These are phyloP conservation scores for Penicillium brevicompactum DNA, from an alignment of 2,329 filamentous ascomycete genomes.

Conservation along the genomic window DNA sequence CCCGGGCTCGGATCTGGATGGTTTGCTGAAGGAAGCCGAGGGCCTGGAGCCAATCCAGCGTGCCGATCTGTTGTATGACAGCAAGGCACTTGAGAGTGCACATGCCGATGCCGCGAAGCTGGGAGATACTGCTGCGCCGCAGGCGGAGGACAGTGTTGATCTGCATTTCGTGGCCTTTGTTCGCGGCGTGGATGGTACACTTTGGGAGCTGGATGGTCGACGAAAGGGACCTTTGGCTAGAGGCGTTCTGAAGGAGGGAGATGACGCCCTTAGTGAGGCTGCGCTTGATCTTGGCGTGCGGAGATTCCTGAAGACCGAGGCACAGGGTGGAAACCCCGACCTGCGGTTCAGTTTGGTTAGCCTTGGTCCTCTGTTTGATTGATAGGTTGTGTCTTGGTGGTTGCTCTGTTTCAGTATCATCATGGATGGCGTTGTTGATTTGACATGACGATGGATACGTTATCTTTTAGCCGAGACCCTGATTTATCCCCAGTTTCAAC, in stretches of 20 bases:
- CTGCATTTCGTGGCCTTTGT: slow-evolving; percentile 96
- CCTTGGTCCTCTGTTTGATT: slow-evolving; percentile 59
- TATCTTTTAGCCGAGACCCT: neutral
- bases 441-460: neutral
- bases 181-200: slow-evolving; percentile 67
- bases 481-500: neutral
- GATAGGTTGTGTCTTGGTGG: neutral
- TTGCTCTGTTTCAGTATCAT: neutral
- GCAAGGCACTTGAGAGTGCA: slow-evolving; percentile 72
- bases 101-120: slow-evolving; percentile 75
- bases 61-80: slow-evolving; percentile 75
- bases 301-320: slow-evolving; percentile 61
- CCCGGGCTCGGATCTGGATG: slow-evolving; percentile 48
- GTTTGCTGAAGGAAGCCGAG: slow-evolving; percentile 69
- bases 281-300: slow-evolving; percentile 72
- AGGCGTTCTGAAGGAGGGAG: slow-evolving; percentile 59
- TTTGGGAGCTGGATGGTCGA: slow-evolving; percentile 81
- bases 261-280: slow-evolving; percentile 74
- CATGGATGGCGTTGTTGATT: slow-evolving; percentile 6
- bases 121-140: slow-evolving; percentile 78
- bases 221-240: slow-evolving; percentile 73
- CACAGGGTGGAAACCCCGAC: slow-evolving; percentile 56
- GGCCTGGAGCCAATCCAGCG: slow-evolving; percentile 68
- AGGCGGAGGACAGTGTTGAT: slow-evolving; percentile 79
- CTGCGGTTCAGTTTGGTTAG: slow-evolving; percentile 66